Evolutionary conservation across 208 protist species (phyloP), one percentile per base, ranked within the genome.

Genomic region (Ichthyophonus hoferi): DNA sequence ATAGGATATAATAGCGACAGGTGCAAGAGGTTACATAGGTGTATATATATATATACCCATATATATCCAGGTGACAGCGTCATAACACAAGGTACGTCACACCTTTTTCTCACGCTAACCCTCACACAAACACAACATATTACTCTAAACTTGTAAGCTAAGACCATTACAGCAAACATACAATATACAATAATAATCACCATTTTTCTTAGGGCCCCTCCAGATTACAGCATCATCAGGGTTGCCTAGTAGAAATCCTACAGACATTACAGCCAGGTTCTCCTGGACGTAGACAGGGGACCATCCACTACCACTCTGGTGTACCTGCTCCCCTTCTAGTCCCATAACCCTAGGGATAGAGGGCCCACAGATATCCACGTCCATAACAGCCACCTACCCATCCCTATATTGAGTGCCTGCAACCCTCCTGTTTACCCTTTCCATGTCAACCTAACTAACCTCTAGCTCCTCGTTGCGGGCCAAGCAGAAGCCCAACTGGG

Each of bases 291-390:
- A 95, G n/a, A 99, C 95, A 31, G 97, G 97, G 88, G 96, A 95
- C 93, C 98, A 98, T 1, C 98, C 97, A 81, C 91, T 90, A 40
- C 94, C 90, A 42, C 81, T 93, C 1, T 90, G 91, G 78, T 94
- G 93, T 41, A 94, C 91, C 83, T 97, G 94, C 84, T 96, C 92
- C 3, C 92, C 93, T 81, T 97, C 95, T 2, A 99, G 91, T 14
- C 98, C 98, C 79, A 99, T 97, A 31, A 99, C 98, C 86, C 96
- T 98, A 3, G 97, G 96, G 41, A 97, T 92, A 33, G 90, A 94
- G 34, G 99, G 99, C n/a, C 99, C 99, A 92, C 98, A 99, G 78
- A 99, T 98, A 94, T 99, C 99, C 31, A 99, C 89, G 92, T 99
- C 99, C 2, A 99, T 92, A 14, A 99, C 93, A n/a, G 97, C 99